phyloP scores from a whole-genome alignment of 2,329 filamentous ascomycete genomes.

The Acrocalymma vagum region DNA sequence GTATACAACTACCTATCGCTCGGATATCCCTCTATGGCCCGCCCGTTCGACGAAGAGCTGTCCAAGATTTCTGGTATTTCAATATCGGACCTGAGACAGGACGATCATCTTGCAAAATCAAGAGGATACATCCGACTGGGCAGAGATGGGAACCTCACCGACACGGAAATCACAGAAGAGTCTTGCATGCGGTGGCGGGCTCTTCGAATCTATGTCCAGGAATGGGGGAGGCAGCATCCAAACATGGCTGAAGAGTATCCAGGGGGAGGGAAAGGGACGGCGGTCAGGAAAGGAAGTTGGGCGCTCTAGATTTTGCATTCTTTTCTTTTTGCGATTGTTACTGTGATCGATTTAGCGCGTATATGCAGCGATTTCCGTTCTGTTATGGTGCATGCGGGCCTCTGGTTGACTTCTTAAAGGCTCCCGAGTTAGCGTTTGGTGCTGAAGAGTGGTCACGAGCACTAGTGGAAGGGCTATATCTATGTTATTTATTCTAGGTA shows the following conservation, averaged over 20 bases:
- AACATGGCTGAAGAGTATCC: slow-evolving; percentile 58
- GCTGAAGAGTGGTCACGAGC: too few species aligned
- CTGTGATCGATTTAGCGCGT: slow-evolving; percentile 28
- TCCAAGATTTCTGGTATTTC: slow-evolving; percentile 79
- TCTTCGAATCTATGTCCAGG: slow-evolving; percentile 80
- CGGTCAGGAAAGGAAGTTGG: slow-evolving; percentile 59
- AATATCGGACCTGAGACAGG: slow-evolving; percentile 72
- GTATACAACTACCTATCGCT: slow-evolving; percentile 97
- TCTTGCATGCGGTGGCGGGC: slow-evolving; percentile 83
- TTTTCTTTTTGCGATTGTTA: slow-evolving; percentile 2
- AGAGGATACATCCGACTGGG: slow-evolving; percentile 76
- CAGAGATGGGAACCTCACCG: slow-evolving; percentile 54
- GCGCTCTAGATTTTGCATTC: slow-evolving; percentile 35
- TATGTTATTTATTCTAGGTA: too few species aligned
- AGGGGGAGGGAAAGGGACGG: slow-evolving; percentile 50
- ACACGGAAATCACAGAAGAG: slow-evolving; percentile 59
- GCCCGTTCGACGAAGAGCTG: slow-evolving; percentile 84
- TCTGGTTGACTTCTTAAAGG: too few species aligned
- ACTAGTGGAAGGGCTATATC: too few species aligned
- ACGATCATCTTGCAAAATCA: slow-evolving; percentile 71
- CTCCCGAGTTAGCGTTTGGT: too few species aligned
- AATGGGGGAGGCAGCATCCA: slow-evolving; percentile 91
- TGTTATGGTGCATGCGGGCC: slow-evolving; percentile 1
- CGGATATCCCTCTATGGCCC: slow-evolving; percentile 86
- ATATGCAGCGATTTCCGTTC: slow-evolving; percentile 9